A percentile compares a stretch with the other conserved stretches of the same genome.
phyloP scores from a whole-genome alignment of 108 stramenopile genomes.

The Nannochloropsis oceanica region DNA sequence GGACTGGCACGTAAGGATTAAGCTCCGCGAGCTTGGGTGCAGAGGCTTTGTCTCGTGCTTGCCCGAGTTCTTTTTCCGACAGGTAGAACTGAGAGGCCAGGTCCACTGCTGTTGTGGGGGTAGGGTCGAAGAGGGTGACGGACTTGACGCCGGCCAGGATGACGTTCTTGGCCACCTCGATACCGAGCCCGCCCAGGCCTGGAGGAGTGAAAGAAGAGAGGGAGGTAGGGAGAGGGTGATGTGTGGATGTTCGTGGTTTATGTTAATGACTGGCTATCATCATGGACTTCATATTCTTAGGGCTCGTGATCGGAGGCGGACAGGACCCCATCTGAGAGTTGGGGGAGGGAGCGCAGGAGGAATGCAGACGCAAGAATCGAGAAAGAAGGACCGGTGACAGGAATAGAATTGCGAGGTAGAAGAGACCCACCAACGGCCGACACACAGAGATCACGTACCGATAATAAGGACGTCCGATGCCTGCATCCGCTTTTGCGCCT shows the following conservation, averaged over 20 bases:
- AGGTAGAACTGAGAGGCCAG: slow-evolving; percentile 40
- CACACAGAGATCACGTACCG: slow-evolving; percentile 11
- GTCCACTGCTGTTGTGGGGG: slow-evolving; percentile 7
- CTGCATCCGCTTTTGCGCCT: slow-evolving; percentile 91
- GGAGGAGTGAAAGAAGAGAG: neutral
- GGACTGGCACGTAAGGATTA: slow-evolving; percentile 41
- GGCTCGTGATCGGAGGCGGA: too few species aligned
- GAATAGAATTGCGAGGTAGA: too few species aligned
- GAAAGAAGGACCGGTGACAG: too few species aligned
- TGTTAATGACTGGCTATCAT: too few species aligned
- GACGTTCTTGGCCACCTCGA: slow-evolving; percentile 39
- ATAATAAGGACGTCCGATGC: slow-evolving; percentile 66
- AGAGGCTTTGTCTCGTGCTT: slow-evolving; percentile 26
- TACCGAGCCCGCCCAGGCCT: slow-evolving; percentile 71
- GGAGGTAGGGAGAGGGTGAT: neutral
- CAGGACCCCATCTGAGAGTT: too few species aligned
- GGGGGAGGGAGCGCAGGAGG: too few species aligned
- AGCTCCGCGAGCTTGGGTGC: slow-evolving; percentile 35
- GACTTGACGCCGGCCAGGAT: slow-evolving; percentile 35
- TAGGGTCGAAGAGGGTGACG: slow-evolving; percentile 30
- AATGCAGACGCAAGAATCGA: too few species aligned
- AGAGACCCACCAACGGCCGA: too few species aligned
- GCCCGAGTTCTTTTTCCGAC: slow-evolving; percentile 15
- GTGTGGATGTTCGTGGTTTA: neutral
- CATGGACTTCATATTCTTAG: too few species aligned